A percentile compares a stretch with the other conserved stretches of the same genome.
Evolutionary conservation across 78 protist species (phyloP).

Genomic region (Dictyostelium capitatum): DNA sequence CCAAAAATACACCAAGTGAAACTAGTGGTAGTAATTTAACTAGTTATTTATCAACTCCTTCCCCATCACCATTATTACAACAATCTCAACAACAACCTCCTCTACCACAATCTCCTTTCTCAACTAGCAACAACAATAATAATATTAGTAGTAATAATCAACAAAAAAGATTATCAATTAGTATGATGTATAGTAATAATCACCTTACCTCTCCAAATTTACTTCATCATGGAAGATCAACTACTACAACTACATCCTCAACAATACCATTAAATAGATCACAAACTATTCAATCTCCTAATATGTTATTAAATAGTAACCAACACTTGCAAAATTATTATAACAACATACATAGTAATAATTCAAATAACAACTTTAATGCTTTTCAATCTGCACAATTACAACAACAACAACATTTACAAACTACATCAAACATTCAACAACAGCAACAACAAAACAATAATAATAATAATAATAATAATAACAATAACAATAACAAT

Average conservation of each 20-base stretch:
- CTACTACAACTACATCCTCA: background rate
- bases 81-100: background rate
- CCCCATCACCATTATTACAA: background rate
- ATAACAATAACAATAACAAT: too few relatives aligned
- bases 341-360: too few relatives aligned
- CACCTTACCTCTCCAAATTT: background rate
- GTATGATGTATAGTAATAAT: background rate
- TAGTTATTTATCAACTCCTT: background rate
- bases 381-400: too few relatives aligned
- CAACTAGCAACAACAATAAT: too few relatives aligned
- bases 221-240: too few relatives aligned
- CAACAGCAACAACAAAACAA: too few relatives aligned
- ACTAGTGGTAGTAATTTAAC: background rate
- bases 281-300: background rate
- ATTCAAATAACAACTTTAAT: too few relatives aligned
- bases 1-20: background rate
- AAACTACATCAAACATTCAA: too few relatives aligned
- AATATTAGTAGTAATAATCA: too few relatives aligned
- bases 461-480: background rate
- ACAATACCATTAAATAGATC: background rate
- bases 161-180: background rate
- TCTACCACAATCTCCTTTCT: background rate
- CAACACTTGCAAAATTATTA: too few relatives aligned
- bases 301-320: too few relatives aligned
- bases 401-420: background rate